phyloP scores from a whole-genome alignment of 305 asterid species.

The Vinca major region DNA sequence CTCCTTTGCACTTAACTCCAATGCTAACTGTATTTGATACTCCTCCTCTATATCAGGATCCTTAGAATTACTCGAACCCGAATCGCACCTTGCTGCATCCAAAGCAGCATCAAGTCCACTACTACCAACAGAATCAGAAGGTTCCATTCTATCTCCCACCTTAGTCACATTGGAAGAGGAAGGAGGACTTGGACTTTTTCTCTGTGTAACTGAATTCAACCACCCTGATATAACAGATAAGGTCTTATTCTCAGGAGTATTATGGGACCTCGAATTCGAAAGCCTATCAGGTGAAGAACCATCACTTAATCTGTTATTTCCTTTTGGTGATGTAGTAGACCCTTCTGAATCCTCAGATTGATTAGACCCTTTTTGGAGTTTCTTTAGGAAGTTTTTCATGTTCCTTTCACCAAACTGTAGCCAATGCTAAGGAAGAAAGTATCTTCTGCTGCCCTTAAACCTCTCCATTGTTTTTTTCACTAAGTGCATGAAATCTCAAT shows the following conservation, averaged over 20 bases:
- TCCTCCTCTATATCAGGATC: conserved; percentile 87
- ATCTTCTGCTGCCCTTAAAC: conserved; percentile 34
- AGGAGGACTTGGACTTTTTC: conserved; percentile 64
- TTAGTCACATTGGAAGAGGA: conserved; percentile 44
- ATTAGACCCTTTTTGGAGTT: conserved; percentile 63
- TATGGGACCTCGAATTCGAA: conserved; percentile 36
- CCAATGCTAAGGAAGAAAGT: conserved; percentile 44
- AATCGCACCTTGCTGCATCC: conserved; percentile 53
- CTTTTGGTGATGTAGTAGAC: conserved; percentile 56
- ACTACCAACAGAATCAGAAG: conserved; percentile 61
- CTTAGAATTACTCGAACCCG: conserved; percentile 56
- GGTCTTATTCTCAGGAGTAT: conserved; percentile 51
- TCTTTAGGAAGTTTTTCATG: conserved; percentile 81
- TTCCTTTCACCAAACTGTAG: conserved; percentile 24
- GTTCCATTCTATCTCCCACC: conserved; percentile 47
- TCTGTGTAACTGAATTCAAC: conserved; percentile 70
- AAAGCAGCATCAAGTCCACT: conserved; percentile 59
- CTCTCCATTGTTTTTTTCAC: conserved; percentile 41
- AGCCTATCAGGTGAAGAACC: conserved; percentile 41
- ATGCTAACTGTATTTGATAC: conserved; percentile 83
- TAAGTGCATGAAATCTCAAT: conserved; percentile 40
- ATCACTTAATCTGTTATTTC: conserved; percentile 30
- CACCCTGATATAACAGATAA: conserved; percentile 83
- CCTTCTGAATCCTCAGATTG: conserved; percentile 67
- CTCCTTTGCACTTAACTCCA: conserved; percentile 91